Base-by-base conservation (phyloP, 805 yeast genomes). In the Candida vaughaniae region DNA sequence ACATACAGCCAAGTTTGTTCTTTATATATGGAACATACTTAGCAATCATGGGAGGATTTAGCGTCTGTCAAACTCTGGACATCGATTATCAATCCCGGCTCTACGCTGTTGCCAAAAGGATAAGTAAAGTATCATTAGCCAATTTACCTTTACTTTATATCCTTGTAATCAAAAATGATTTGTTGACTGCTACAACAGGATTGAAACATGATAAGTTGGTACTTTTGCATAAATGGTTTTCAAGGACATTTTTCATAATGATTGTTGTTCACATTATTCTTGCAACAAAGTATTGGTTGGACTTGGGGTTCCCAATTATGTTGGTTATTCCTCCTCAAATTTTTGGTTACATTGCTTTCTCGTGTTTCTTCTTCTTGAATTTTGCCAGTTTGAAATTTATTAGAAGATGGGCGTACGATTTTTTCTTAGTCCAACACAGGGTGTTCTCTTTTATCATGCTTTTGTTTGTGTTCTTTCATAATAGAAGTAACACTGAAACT, bases 321-420 rank as follows among this genome's bases (percentile, higher is more conserved):
- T 38, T 72, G 7, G 29, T 48, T 16, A 71, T 71, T 29, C 78
- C 78, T 4, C 77, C 77, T 1, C 73, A 67, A 40, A 66, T 67
- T n/a, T 72, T 72, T 51, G 78, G 78, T 6, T 60, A 66, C 51
- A 71, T 73, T 30, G 67, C 76, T 3, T 66, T 60, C 41, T 60
- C 55, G 5, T 52, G 62, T 29, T 58, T 70, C 48, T 57, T 56
- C 16, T 31, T 69, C 29, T 46, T 71, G 36, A 58, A 58, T 7
- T 58, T 64, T 54, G 69, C 61, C 4, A 60, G 69, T 23, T 28
- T 62, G 12, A 56, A 54, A 35, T 48, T 61, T 23, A 48, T 72
- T 8, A 45, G 78, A 38, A 58, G 50, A 34, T 54, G 53, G 35
- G 64, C 73, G 3, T 72, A 58, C 42, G 77, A 72, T 27, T 51